Percentiles rank a stretch among this genome's conserved stretches.
These are phyloP conservation scores for Fonsecaea erecta DNA, from an alignment of 2,329 filamentous ascomycete species.

Conservation along the genomic window DNA sequence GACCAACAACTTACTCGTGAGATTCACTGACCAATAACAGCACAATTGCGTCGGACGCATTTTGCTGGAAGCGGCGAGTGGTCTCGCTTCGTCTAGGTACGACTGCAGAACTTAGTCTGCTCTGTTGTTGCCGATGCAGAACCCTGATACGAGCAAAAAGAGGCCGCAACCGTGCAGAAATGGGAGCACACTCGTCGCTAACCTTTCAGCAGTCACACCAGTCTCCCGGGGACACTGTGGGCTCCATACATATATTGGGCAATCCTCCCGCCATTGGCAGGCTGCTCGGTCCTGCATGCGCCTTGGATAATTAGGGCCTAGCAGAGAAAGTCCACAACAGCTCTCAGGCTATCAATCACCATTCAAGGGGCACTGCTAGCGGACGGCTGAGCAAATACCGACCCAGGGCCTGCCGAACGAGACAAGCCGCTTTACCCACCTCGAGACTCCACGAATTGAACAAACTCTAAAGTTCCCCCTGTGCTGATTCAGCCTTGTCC, in stretches of 20 bases:
- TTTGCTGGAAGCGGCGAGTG: neutral
- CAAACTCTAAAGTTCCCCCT: slow-evolving; percentile 28
- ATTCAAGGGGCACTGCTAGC: slow-evolving; percentile 16
- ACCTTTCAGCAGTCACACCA: slow-evolving; percentile 16
- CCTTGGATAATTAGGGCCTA: slow-evolving; percentile 11
- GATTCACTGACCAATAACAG: slow-evolving; percentile 19
- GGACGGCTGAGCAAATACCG: slow-evolving; percentile 17
- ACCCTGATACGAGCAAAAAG: neutral
- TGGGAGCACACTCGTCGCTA: slow-evolving; percentile 7
- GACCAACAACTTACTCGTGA: neutral
- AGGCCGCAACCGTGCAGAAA: neutral
- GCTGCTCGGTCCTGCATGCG: slow-evolving; percentile 7
- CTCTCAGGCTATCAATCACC: neutral
- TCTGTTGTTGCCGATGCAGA: neutral
- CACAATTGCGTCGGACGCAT: neutral
- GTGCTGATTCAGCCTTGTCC: slow-evolving; percentile 32
- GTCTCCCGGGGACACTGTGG: slow-evolving; percentile 1
- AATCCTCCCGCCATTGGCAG: slow-evolving; percentile 24
- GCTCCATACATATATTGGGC: slow-evolving; percentile 8
- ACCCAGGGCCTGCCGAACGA: slow-evolving; percentile 15
- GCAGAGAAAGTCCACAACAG: slow-evolving; percentile 5
- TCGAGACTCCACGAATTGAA: slow-evolving; percentile 16
- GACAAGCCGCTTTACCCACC: slow-evolving; percentile 16
- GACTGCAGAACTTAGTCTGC: neutral
- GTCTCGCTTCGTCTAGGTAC: neutral